phyloP scores from a whole-genome alignment of 805 yeast genomes.

The Wickerhamomyces hampshirensis region DNA sequence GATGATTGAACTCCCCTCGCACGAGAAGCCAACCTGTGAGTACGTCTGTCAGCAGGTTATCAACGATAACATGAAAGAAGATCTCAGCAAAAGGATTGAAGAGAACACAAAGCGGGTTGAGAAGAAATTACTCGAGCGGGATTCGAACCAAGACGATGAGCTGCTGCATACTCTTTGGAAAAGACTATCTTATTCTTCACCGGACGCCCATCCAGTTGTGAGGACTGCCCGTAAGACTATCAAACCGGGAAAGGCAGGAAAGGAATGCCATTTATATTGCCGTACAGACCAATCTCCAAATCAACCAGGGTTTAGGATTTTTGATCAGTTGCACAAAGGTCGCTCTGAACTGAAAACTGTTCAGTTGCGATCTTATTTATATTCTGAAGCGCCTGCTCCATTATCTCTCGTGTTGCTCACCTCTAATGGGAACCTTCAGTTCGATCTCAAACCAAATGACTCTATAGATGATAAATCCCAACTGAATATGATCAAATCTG shows the following conservation, averaged over 20 bases:
- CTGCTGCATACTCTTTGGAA: background rate
- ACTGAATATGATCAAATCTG: conserved; percentile 14
- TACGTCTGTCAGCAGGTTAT: conserved; percentile 8
- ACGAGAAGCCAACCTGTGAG: conserved; percentile 18
- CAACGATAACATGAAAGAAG: background rate
- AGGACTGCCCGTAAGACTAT: conserved; percentile 2
- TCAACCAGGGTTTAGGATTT: conserved; percentile 36
- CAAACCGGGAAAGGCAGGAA: background rate
- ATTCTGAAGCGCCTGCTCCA: conserved; percentile 29
- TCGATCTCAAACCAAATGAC: conserved; percentile 5
- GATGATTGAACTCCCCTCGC: conserved; percentile 27
- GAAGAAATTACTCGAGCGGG: too few species aligned
- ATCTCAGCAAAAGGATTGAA: background rate
- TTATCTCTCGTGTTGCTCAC: conserved; percentile 13
- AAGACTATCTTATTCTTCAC: background rate
- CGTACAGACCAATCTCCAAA: conserved; percentile 12
- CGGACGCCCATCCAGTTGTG: background rate
- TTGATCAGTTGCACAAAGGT: conserved; percentile 30
- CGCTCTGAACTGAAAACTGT: conserved; percentile 25
- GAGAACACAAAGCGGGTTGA: background rate
- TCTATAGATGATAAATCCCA: conserved; percentile 6
- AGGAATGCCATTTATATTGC: conserved; percentile 12
- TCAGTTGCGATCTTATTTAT: conserved; percentile 35
- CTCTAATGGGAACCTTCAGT: conserved; percentile 9
- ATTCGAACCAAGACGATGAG: too few species aligned